Conservation (phyloP, 257 asterid species). For the Solanum sitiens region DNA sequence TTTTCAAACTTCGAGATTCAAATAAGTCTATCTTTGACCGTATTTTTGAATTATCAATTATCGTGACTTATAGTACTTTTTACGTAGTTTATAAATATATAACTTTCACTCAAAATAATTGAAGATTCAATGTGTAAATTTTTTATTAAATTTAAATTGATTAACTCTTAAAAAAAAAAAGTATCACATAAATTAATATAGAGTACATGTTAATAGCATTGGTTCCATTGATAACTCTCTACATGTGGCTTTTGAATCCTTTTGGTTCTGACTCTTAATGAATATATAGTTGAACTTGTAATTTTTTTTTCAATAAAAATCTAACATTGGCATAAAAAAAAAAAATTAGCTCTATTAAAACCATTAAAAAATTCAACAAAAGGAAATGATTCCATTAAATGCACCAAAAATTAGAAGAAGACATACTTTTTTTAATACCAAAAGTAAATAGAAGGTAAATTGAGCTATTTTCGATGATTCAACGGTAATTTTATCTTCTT, state of each 20-base stretch:
- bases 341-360: not conserved
- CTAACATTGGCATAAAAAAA: not conserved
- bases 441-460: not conserved
- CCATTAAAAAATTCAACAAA: not conserved
- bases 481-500: not conserved
- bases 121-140: too few relatives aligned
- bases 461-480: not conserved
- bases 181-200: too few relatives aligned
- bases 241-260: not conserved
- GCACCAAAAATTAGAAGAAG: not conserved
- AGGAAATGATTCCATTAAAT: not conserved
- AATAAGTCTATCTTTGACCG: too few relatives aligned
- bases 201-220: not conserved
- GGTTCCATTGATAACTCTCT: not conserved
- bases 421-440: not conserved
- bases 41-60: too few relatives aligned
- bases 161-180: too few relatives aligned
- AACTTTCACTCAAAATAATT: too few relatives aligned
- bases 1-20: too few relatives aligned
- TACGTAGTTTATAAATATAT: too few relatives aligned
- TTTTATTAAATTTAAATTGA: too few relatives aligned
- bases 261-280: not conserved
- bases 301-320: too few relatives aligned
- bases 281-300: too few relatives aligned
- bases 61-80: too few relatives aligned